Base-by-base conservation (phyloP, 179 eudicot genomes). In the Gypsophila paniculata region DNA sequence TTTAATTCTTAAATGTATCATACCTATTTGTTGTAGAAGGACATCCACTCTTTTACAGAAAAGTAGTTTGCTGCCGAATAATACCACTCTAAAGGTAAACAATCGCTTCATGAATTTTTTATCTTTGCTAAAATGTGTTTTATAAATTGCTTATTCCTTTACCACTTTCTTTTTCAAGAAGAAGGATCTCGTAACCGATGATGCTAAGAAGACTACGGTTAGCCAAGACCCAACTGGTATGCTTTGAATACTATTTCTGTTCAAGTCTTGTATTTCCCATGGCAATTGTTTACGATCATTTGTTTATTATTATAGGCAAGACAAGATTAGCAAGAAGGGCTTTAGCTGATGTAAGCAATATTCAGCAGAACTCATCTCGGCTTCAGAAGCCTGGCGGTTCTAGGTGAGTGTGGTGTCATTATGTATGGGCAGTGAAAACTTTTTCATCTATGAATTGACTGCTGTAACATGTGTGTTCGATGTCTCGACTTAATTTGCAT, bases 301-400 rank as follows among this genome's bases (percentile, higher is more conserved):
- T 69, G 19, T 5, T 53, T 4, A 8, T 48, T 53, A 1, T 68
- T 68, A 48, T 59, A 68, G 72, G 48, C 10, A 68, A 32, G 61
- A 52, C 46, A 34, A 68, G 51, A 68, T 8, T 68, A 8, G 46
- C n/a, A 68, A 68, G 72, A 68, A 68, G 19, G 34, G 61, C 72
- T 68, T 32, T 68, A 52, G 72, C 72, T 29, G 72, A 68, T 51
- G 72, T 68, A 6, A 52, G 72, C 61, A 68, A 68, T 52, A 53
- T 32, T 52, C 72, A 42, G n/a, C 15, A 29, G 38, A 52, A 29
- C 57, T 52, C 72, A 18, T 68, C 46, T 52, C 61, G 61, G 39
- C 42, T 29, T 68, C 36, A 51, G 46, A 68, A 52, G 48, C 61
- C 72, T 68, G 29, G 25, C n/a, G 18, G 17, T 53, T 52, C 44